Evolutionary conservation across 352 stramenopile species (phyloP).

Genomic region (Phytophthora tubulina): DNA sequence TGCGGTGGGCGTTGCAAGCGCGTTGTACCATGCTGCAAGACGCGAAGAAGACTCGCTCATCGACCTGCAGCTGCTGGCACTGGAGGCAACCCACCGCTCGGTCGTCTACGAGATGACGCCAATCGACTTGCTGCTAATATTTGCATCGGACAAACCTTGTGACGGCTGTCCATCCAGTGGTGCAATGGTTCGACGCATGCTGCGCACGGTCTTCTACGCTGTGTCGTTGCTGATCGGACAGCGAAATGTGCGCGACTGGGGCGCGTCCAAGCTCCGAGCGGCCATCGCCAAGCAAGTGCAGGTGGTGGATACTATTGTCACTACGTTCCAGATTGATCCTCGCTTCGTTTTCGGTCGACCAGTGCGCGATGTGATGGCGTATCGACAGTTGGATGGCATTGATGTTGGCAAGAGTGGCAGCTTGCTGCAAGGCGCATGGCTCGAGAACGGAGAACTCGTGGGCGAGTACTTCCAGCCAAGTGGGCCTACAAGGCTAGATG

Average conservation of each 20-base stretch:
- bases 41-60: slow-evolving; percentile 20
- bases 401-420: slow-evolving; percentile 24
- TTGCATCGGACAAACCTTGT: slow-evolving; percentile 40
- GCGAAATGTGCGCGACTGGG: slow-evolving; percentile 32
- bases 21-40: slow-evolving; percentile 57
- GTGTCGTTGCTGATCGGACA: slow-evolving; percentile 37
- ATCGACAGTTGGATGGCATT: slow-evolving; percentile 22
- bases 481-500: slow-evolving; percentile 14
- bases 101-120: slow-evolving; percentile 46
- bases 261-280: slow-evolving; percentile 48
- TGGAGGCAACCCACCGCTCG: slow-evolving; percentile 44
- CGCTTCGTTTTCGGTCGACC: slow-evolving; percentile 45
- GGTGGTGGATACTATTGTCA: slow-evolving; percentile 47
- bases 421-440: slow-evolving; percentile 35
- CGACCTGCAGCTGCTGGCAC: slow-evolving; percentile 33
- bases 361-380: slow-evolving; percentile 24
- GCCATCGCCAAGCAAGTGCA: slow-evolving; percentile 44
- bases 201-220: slow-evolving; percentile 35
- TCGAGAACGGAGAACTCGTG: slow-evolving; percentile 38
- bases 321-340: slow-evolving; percentile 25
- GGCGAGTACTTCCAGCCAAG: slow-evolving; percentile 25
- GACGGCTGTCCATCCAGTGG: slow-evolving; percentile 11
- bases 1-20: slow-evolving; percentile 55
- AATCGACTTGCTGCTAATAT: slow-evolving; percentile 46
- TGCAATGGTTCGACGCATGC: slow-evolving; percentile 32